These are phyloP conservation scores for Hibiscus mutabilis DNA, from an alignment of 345 rosid species.

Conservation along the genomic window DNA sequence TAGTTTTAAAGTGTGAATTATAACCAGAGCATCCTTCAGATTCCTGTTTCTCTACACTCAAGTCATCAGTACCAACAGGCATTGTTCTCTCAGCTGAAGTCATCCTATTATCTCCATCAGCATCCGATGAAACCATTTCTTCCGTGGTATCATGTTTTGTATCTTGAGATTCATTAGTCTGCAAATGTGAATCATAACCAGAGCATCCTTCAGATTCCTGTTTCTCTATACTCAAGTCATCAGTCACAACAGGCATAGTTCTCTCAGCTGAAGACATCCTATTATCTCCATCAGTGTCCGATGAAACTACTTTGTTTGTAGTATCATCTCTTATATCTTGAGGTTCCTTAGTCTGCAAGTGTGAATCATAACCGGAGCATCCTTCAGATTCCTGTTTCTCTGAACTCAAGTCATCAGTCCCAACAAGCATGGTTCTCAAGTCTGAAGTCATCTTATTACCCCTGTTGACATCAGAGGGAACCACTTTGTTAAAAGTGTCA, in stretches of 20 bases:
- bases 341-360: neutral
- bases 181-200: no score
- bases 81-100: conserved; percentile 4
- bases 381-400: no score
- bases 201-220: no score
- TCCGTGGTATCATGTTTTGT: neutral
- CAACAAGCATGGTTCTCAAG: no score
- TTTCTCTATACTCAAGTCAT: neutral
- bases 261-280: neutral
- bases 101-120: conserved; percentile 3
- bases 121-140: conserved; percentile 19
- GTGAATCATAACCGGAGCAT: no score
- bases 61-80: neutral
- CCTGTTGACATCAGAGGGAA: no score
- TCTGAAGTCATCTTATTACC: no score
- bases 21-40: no score
- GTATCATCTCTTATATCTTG: neutral
- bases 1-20: neutral
- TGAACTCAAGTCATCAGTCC: no score
- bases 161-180: neutral
- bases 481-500: no score
- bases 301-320: neutral
- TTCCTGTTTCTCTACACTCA: conserved; percentile 10
- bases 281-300: neutral
- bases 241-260: neutral